phyloP scores from a whole-genome alignment of 176 grass and related monocot genomes.

The Ensete ventricosum region DNA sequence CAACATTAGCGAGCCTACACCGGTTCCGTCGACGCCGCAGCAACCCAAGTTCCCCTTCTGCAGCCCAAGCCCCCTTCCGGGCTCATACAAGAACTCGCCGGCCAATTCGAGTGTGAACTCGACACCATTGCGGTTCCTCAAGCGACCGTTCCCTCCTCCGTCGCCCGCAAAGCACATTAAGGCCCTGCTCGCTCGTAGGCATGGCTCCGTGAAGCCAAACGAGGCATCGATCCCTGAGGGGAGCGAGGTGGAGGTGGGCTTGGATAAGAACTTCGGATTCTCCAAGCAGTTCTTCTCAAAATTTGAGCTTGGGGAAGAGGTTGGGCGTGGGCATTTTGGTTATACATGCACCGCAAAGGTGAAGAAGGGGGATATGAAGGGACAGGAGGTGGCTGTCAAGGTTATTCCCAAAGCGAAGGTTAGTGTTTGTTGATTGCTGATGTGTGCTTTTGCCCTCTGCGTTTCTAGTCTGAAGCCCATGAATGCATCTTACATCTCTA shows the following conservation, averaged over 20 bases:
- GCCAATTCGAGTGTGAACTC: constrained; percentile 82
- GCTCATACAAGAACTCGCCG: constrained; percentile 85
- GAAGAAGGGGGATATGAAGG: constrained; percentile 95
- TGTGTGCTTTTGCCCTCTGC: not conserved
- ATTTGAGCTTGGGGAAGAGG: constrained; percentile 90
- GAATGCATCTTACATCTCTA: not conserved
- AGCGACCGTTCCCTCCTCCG: constrained; percentile 92
- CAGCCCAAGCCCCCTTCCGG: constrained; percentile 81
- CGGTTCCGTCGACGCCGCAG: constrained; percentile 58
- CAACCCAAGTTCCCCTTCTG: constrained; percentile 92
- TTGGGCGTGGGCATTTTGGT: constrained; percentile 93
- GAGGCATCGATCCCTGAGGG: constrained; percentile 92
- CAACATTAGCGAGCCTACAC: constrained; percentile 27
- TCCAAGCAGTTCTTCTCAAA: constrained; percentile 89
- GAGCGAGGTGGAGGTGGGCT: constrained; percentile 60
- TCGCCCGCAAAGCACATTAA: constrained; percentile 97
- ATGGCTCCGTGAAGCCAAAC: constrained; percentile 91
- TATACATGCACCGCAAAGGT: constrained; percentile 88
- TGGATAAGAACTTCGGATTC: constrained; percentile 97
- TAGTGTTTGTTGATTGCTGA: constrained; percentile 17
- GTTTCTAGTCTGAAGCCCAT: not conserved
- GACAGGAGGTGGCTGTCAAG: constrained; percentile 94
- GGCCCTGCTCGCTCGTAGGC: constrained; percentile 79
- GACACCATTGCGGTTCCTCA: constrained; percentile 67
- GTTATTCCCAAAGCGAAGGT: constrained; percentile 98